A percentile compares a stretch with the other conserved stretches of the same genome.
Conservation (phyloP, 176 grass and related monocot genomes). For the Musa schizocarpa region DNA sequence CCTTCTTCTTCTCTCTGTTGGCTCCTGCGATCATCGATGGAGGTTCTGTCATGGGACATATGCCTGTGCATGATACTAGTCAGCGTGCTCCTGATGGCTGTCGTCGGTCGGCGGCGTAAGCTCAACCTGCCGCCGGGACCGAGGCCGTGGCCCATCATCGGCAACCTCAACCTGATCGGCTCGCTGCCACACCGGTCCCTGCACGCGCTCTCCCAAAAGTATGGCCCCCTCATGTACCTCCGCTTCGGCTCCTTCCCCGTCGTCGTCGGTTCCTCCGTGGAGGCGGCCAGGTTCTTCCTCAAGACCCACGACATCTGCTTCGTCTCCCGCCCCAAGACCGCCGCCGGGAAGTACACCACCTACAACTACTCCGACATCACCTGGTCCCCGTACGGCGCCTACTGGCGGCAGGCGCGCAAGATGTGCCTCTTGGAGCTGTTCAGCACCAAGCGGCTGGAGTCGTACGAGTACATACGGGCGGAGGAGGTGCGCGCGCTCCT, state of each 20-base stretch:
- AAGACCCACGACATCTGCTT: constrained; percentile 52
- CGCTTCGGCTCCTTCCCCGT: constrained; percentile 43
- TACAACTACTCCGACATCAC: constrained; percentile 50
- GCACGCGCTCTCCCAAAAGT: constrained; percentile 26
- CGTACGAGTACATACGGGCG: constrained; percentile 35
- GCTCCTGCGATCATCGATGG: no score
- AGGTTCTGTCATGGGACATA: no score
- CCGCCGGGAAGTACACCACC: constrained; percentile 31
- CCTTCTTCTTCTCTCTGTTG: no score
- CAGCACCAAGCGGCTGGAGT: constrained; percentile 32
- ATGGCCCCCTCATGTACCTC: constrained; percentile 56
- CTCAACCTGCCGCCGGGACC: not conserved
- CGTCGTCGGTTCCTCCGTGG: constrained; percentile 54
- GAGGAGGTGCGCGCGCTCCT: constrained; percentile 31
- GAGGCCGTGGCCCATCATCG: constrained; percentile 48
- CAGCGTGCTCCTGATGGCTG: no score
- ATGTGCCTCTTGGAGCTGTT: constrained; percentile 61
- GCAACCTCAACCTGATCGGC: constrained; percentile 35
- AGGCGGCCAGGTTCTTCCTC: constrained; percentile 40
- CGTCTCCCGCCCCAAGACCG: constrained; percentile 33
- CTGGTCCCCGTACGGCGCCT: constrained; percentile 45
- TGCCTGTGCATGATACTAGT: no score
- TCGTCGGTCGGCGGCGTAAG: not conserved
- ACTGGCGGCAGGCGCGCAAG: constrained; percentile 50
- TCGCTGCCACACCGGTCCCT: constrained; percentile 46